Percentiles rank a stretch among this genome's conserved stretches.
Evolutionary conservation across 2,329 filamentous ascomycete species (phyloP).

Genomic region (Seiridium cupressi): DNA sequence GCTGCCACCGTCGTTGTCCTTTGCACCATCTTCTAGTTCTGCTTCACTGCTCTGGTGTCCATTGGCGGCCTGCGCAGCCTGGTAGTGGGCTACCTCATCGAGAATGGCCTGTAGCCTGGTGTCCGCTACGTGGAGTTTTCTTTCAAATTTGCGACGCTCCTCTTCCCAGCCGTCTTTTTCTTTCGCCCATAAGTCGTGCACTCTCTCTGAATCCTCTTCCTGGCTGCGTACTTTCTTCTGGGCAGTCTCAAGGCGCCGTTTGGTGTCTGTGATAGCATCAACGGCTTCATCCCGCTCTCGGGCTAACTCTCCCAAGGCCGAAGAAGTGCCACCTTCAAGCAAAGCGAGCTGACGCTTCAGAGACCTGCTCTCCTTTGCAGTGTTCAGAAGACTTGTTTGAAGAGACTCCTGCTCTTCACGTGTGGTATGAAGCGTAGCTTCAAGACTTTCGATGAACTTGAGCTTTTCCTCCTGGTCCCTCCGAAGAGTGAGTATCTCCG

Average conservation of each 20-base stretch:
- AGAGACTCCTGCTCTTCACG: constrained; percentile 74
- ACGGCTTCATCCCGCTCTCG: constrained; percentile 84
- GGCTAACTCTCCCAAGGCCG: constrained; percentile 78
- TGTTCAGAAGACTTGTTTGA: constrained; percentile 58
- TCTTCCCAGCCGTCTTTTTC: constrained; percentile 85
- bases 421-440: constrained; percentile 68
- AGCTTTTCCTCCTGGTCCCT: constrained; percentile 90
- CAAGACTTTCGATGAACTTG: constrained; percentile 81
- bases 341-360: constrained; percentile 83
- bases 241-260: constrained; percentile 70
- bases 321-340: constrained; percentile 83
- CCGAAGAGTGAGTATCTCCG: constrained; percentile 84
- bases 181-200: constrained; percentile 76
- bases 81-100: constrained; percentile 76
- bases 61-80: constrained; percentile 49
- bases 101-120: constrained; percentile 79
- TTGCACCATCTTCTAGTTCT: constrained; percentile 59
- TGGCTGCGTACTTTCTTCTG: constrained; percentile 77
- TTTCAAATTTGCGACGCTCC: constrained; percentile 78
- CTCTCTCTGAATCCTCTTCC: constrained; percentile 78
- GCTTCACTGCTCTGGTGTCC: constrained; percentile 43
- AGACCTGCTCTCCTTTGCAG: constrained; percentile 73
- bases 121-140: constrained; percentile 87
- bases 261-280: constrained; percentile 68
- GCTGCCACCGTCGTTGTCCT: constrained; percentile 71